Percentiles rank a stretch among this genome's conserved stretches.
Evolutionary conservation across 1,284 basidiomycete species (phyloP).

Genomic region (Moesziomyces sp.): DNA sequence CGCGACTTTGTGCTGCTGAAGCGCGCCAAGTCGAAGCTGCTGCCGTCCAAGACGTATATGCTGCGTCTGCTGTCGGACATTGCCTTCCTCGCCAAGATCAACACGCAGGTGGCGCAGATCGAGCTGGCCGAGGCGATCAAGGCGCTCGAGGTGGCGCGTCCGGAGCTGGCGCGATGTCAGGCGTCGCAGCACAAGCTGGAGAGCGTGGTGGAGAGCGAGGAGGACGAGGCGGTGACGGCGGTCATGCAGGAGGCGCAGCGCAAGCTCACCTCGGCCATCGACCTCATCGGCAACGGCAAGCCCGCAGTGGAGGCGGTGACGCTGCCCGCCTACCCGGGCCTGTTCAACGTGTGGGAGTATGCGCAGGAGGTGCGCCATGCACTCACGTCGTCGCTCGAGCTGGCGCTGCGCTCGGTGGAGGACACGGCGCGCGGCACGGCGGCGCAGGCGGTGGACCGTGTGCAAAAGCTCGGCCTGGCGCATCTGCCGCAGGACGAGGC

Average conservation of each 20-base stretch:
- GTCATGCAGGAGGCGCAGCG: slow-evolving; percentile 73
- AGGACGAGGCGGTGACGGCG: slow-evolving; percentile 77
- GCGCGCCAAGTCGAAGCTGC: slow-evolving; percentile 92
- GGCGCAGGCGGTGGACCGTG: slow-evolving; percentile 77
- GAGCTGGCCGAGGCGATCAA: slow-evolving; percentile 81
- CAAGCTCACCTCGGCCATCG: slow-evolving; percentile 77
- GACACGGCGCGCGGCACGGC: slow-evolving; percentile 83
- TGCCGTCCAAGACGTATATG: slow-evolving; percentile 93
- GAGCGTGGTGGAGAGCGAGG: slow-evolving; percentile 79
- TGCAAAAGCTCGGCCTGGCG: slow-evolving; percentile 76
- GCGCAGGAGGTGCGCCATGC: slow-evolving; percentile 82
- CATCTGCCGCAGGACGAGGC: slow-evolving; percentile 75
- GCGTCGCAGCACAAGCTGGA: slow-evolving; percentile 79
- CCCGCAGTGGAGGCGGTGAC: slow-evolving; percentile 66
- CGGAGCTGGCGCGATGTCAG: slow-evolving; percentile 74
- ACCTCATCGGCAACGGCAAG: slow-evolving; percentile 80
- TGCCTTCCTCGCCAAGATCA: slow-evolving; percentile 85
- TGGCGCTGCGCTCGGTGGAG: slow-evolving; percentile 83
- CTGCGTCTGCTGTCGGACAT: slow-evolving; percentile 88
- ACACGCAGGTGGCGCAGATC: slow-evolving; percentile 82
- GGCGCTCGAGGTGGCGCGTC: slow-evolving; percentile 79
- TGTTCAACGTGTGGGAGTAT: slow-evolving; percentile 89
- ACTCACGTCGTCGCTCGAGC: slow-evolving; percentile 84
- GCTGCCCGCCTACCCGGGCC: slow-evolving; percentile 83
- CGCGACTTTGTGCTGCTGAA: slow-evolving; percentile 96